These are phyloP conservation scores for Hapsidospora chrysogenum DNA, from an alignment of 495 filamentous ascomycete species.

Conservation along the genomic window DNA sequence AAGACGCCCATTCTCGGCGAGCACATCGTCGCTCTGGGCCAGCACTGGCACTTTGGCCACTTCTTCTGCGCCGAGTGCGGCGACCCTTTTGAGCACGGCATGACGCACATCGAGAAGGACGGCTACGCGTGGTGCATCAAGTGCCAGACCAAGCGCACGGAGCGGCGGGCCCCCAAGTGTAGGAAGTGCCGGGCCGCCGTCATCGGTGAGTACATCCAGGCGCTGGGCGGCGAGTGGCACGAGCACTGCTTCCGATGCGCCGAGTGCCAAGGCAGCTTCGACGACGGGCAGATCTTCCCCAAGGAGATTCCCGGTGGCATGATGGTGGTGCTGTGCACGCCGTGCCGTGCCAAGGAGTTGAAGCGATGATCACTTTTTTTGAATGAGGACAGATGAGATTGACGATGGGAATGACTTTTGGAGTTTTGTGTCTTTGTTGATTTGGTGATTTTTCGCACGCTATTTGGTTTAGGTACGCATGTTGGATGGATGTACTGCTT, in stretches of 20 bases:
- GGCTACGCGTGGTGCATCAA: conserved; percentile 96
- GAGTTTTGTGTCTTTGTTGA: conserved; percentile 1
- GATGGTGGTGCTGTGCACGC: conserved; percentile 28
- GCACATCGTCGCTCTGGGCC: conserved; percentile 80
- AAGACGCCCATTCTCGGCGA: conserved; percentile 97
- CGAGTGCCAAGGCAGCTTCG: conserved; percentile 30
- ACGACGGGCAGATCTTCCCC: conserved; percentile 39
- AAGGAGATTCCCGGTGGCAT: conserved; percentile 19
- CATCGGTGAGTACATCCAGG: conserved; percentile 69
- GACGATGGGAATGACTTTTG: conserved; percentile 3
- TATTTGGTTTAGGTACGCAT: no score
- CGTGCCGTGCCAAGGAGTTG: conserved; percentile 31
- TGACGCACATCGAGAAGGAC: conserved; percentile 91
- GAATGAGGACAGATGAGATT: not conserved
- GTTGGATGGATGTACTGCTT: no score
- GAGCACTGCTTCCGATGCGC: conserved; percentile 75
- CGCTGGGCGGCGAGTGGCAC: conserved; percentile 89
- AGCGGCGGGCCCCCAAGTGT: conserved; percentile 58
- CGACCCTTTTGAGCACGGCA: conserved; percentile 72
- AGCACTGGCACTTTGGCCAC: conserved; percentile 93
- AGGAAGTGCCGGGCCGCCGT: conserved; percentile 71
- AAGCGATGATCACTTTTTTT: conserved; percentile 19
- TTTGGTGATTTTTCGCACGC: conserved; percentile 1
- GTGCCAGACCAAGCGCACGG: conserved; percentile 82
- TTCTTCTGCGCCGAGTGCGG: conserved; percentile 99